Percentiles rank a stretch among this genome's conserved stretches.
phyloP scores from a whole-genome alignment of 1,139 yeast genomes.

The Suhomyces bribrorum region DNA sequence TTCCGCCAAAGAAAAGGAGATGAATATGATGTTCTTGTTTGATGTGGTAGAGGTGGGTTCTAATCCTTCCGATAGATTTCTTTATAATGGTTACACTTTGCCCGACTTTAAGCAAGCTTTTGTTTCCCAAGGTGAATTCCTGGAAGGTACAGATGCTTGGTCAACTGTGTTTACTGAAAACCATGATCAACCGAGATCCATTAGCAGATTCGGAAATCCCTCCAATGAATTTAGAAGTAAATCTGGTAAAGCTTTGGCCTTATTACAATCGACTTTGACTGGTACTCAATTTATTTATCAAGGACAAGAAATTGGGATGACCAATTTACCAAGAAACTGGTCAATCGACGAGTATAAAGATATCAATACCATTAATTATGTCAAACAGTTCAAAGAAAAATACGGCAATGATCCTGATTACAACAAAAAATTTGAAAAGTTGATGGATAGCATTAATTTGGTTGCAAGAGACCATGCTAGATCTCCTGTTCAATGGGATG shows the following conservation, averaged over 20 bases:
- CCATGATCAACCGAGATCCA: constrained; percentile 27
- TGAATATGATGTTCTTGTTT: constrained; percentile 29
- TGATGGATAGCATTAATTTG: constrained; percentile 21
- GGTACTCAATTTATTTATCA: constrained; percentile 27
- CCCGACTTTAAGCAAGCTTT: constrained; percentile 22
- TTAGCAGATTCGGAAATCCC: constrained; percentile 24
- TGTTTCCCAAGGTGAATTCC: constrained; percentile 17
- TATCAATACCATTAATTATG: constrained; percentile 24
- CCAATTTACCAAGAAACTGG: constrained; percentile 24
- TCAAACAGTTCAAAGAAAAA: constrained; percentile 16
- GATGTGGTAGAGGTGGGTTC: constrained; percentile 24
- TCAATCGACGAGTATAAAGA: constrained; percentile 23
- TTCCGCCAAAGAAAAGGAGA: constrained; percentile 25
- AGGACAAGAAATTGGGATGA: constrained; percentile 30
- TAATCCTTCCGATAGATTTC: constrained; percentile 19
- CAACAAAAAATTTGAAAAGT: constrained; percentile 12
- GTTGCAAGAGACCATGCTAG: constrained; percentile 27
- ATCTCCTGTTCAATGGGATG: constrained; percentile 29
- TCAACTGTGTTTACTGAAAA: constrained; percentile 26
- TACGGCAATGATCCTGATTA: constrained; percentile 16
- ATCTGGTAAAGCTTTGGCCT: constrained; percentile 25
- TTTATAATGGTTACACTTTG: constrained; percentile 19
- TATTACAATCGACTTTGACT: constrained; percentile 21
- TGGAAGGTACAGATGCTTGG: constrained; percentile 28
- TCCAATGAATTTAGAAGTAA: constrained; percentile 18